Conservation (phyloP, 2,329 filamentous ascomycete genomes). For the Mycosphaerella sp. region DNA sequence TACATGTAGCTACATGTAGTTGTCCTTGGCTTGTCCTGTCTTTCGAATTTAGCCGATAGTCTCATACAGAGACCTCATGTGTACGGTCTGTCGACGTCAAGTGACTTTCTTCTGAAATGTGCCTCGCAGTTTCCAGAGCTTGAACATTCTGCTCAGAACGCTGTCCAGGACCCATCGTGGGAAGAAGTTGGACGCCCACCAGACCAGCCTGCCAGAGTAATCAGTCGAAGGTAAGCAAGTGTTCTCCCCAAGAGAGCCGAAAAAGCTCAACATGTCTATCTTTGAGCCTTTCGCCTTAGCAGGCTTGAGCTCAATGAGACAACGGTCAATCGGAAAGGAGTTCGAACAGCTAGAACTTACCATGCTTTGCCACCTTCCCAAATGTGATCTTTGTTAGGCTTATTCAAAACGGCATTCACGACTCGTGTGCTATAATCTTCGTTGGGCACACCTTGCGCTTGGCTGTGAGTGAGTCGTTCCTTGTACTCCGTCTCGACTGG, state of each 20-base stretch:
- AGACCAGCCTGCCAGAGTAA: slow-evolving; percentile 33
- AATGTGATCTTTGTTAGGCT: slow-evolving; percentile 38
- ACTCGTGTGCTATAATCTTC: slow-evolving; percentile 51
- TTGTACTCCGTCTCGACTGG: slow-evolving; percentile 49
- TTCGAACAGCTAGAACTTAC: slow-evolving; percentile 7
- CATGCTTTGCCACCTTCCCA: slow-evolving; percentile 51
- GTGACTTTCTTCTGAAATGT: slow-evolving; percentile 27
- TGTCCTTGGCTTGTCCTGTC: neutral
- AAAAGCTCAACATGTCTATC: too few species aligned
- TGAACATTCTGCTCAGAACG: slow-evolving; percentile 48
- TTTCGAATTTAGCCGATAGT: neutral
- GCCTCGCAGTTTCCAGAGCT: slow-evolving; percentile 42
- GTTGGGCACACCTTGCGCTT: slow-evolving; percentile 48
- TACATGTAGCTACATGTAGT: neutral
- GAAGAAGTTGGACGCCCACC: slow-evolving; percentile 45
- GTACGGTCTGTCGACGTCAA: slow-evolving; percentile 2
- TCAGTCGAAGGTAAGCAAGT: too few species aligned
- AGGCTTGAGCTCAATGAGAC: too few species aligned
- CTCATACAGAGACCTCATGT: slow-evolving; percentile 2
- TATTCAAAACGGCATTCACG: slow-evolving; percentile 46
- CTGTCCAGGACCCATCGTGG: slow-evolving; percentile 38
- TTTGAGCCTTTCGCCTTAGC: too few species aligned
- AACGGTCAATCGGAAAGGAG: too few species aligned
- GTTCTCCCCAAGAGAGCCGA: too few species aligned
- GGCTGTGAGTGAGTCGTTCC: slow-evolving; percentile 48